Evolutionary conservation across 345 rosid genomes (phyloP), one percentile per base, ranked within the genome.

Genomic region (Triadica sebifera): DNA sequence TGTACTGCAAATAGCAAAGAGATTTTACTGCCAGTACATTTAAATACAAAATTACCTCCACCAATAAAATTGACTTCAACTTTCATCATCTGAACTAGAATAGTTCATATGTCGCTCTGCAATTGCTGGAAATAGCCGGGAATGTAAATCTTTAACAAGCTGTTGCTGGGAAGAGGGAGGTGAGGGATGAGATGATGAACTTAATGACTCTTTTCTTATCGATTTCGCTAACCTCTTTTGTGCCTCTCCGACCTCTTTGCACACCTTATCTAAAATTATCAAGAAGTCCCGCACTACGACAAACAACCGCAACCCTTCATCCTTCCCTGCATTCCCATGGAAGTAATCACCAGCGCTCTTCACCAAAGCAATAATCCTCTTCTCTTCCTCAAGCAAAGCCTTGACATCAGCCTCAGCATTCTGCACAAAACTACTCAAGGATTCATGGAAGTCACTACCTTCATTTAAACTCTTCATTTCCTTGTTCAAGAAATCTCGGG

Each of bases 291-390:
- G 84, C 11, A 96, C 89, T 15, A 93, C 80, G 67, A 74, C 67
- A 77, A 96, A 96, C 81, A 96, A 81, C 22, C 94, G 91, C 64
- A 96, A 73, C 39, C 98, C 97, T 74, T 96, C 99, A 57, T 93
- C 96, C 84, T 88, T 93, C 57, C 93, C 94, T 1, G 97, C 81
- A 67, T 96, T 96, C 46, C 99, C 99, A 79, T 96, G 98, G 87
- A 93, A 96, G 75, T 96, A 96, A 75, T 96, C 97, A 1, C 96
- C 97, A 19, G 98, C 87, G 78, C 87, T 89, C 86, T 91, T 96
- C 88, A 93, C 97, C 71, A 96, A 60, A 67, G 86, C 85, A 89
- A 87, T 86, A 67, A 96, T 90, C 77, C 89, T 91, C 90, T 89
- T 90, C 78, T 96, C 99, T 84, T 96, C 98, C 67, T 75, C 90